Base-by-base conservation (phyloP, 352 stramenopile species). In the Blastocystis sp. region DNA sequence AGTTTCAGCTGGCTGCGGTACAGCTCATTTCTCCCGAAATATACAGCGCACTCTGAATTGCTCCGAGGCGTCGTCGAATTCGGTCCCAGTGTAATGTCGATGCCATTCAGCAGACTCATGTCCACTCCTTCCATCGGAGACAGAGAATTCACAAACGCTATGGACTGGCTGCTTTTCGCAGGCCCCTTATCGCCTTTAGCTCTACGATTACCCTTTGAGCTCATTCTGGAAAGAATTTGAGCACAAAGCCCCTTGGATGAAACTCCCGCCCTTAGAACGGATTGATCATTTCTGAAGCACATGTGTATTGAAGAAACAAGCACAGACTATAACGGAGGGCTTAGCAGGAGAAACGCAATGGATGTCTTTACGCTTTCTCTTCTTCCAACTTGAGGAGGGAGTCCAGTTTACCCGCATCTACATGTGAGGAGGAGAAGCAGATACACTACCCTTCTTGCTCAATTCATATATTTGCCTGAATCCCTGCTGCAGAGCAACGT, bases 101-200 rank as follows among this genome's bases (percentile, higher is more conserved):
- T 69, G 23, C 74, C 74, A 28, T 84, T 84, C 21, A 84, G 52
- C 48, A 84, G 45, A 14, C 66, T 59, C 74, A 84, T 84, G 45
- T 84, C 66, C 1, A 84, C 74, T 48, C 17, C 45, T 45, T 59
- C 56, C 19, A 59, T 38, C 1, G 48, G n/a, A 60, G 40, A 34
- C 38, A 84, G 19, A 2, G 74, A 28, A n/a, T 53, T 41, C 21
- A 84, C 34, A 48, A 84, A 84, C 10, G 65, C 56, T n/a, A 34
- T 28, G 23, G 74, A 84, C 59, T 67, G 45, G 21, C 74, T 84
- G 34, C 74, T 84, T 28, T 84, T 84, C 7, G 74, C 74, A 38
- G 74, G 74, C 0, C 74, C 74, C 53, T 84, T 84, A 34, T 84
- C 74, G 40, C 74, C 74, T 70, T 84, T 84, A 11, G 74, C 74